Evolutionary conservation across 768 basidiomycete species (phyloP), one percentile per base, ranked within the genome.

Genomic region (Suillus clintonianus): DNA sequence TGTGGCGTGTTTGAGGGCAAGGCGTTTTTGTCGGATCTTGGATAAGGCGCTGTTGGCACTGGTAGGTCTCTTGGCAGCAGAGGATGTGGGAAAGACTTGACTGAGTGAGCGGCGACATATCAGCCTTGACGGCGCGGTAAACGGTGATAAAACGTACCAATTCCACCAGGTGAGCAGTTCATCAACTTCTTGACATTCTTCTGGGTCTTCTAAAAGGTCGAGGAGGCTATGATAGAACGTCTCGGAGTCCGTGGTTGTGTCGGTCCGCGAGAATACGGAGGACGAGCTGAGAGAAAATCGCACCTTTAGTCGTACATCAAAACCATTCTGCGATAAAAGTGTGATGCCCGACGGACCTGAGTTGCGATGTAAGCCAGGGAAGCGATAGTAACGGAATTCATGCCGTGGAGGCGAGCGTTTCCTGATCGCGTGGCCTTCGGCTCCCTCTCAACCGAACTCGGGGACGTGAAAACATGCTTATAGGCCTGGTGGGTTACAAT

Each of bases 391-490:
- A 69, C 64, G 1, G 14, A 36, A 9, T 36, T 61, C 68, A 69
- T 69, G 4, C 68, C 59, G n/a, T 70, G 70, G 30, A 69, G 67
- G 10, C 61, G 24, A 6, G 65, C 65, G 57, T 73, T 73, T 4
- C 71, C 68, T 9, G 68, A 73, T 51, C 68, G 30, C 2, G 73
- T 72, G 4, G 73, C 73, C 56, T 68, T 72, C 19, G 60, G 54
- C 54, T 71, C 72, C 45, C 68, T 69, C 41, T 74, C 65, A 4
- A 74, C 72, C 4, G 72, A 74, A 51, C 74, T 75, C 0, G 74
- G 72, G 3, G 71, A 74, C 5, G 69, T 76, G 58, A 59, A 59
- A 22, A 43, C 15, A 11, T 43, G 58, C 27, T 59, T 59, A 19
- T 37, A 59, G 11, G 58, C 58, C 58, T 59, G 58, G 10, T 39